These are phyloP conservation scores for Fraxinus albicans DNA, from an alignment of 305 asterid species.

Conservation along the genomic window DNA sequence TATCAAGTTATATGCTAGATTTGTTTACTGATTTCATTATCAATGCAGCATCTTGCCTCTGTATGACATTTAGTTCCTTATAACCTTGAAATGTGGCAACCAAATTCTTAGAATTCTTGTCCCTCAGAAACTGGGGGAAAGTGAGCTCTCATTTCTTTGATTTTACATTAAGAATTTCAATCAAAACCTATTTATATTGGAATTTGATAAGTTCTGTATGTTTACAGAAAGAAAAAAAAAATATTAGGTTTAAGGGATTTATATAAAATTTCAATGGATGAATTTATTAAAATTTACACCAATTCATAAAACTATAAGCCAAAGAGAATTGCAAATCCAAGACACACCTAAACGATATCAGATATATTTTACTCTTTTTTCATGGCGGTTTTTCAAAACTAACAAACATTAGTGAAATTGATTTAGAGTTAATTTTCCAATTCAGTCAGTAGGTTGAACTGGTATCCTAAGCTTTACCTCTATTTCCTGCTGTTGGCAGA, in stretches of 20 bases:
- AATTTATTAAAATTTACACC: neutral
- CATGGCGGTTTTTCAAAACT: neutral
- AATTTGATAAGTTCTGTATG: neutral
- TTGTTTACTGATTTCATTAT: neutral
- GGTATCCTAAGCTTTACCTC: neutral
- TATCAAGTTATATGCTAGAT: neutral
- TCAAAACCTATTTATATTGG: neutral
- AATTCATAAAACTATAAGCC: neutral
- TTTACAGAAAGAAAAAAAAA: neutral
- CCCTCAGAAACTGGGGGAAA: neutral
- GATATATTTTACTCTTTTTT: neutral
- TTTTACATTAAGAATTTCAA: neutral
- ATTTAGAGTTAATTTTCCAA: neutral
- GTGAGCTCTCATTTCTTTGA: neutral
- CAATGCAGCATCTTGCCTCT: neutral
- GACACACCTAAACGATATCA: neutral
- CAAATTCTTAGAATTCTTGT: neutral
- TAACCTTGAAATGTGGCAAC: neutral
- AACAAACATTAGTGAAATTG: neutral
- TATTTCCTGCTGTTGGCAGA: neutral
- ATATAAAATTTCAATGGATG: neutral
- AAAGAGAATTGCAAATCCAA: neutral
- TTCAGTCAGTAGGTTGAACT: neutral
- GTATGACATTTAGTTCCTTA: neutral
- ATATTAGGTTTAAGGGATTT: neutral